phyloP scores from a whole-genome alignment of 345 rosid species.

The Salix arbutifolia region DNA sequence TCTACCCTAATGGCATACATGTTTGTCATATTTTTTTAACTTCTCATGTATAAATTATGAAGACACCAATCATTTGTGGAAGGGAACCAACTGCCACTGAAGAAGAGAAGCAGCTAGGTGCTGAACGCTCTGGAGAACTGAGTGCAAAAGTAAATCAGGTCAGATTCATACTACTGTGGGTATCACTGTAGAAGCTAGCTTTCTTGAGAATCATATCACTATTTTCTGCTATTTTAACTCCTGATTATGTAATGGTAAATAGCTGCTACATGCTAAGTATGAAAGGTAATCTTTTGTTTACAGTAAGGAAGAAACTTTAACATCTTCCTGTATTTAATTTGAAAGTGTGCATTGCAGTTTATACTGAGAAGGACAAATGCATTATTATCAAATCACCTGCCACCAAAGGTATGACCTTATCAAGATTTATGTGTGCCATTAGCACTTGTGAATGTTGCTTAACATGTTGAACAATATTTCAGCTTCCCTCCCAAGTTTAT shows the following conservation, averaged over 20 bases:
- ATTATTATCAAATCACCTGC: constrained; percentile 90
- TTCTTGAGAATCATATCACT: constrained; percentile 2
- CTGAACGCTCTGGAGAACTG: constrained; percentile 83
- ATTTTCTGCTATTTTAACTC: not conserved
- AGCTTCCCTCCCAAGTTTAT: not conserved
- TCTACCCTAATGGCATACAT: not conserved
- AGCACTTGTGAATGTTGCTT: not conserved
- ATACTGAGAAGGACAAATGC: constrained; percentile 94
- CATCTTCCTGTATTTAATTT: constrained; percentile 2
- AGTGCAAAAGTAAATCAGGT: constrained; percentile 98
- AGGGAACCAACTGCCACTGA: constrained; percentile 90
- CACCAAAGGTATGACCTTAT: constrained; percentile 69
- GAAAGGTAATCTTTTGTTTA: not conserved
- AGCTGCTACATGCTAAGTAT: not conserved
- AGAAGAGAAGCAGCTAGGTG: constrained; percentile 76
- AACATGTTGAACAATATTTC: not conserved
- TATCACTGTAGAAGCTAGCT: constrained; percentile 1
- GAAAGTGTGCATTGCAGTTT: constrained; percentile 55
- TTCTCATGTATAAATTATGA: constrained; percentile 20
- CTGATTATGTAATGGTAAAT: not conserved
- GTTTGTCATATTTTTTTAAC: not conserved
- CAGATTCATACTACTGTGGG: constrained; percentile 13
- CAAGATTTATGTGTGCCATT: not conserved
- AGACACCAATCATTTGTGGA: constrained; percentile 93
- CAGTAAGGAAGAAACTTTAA: not conserved